phyloP scores from a whole-genome alignment of 176 grass and related monocot genomes.

The Triticum monococcum region DNA sequence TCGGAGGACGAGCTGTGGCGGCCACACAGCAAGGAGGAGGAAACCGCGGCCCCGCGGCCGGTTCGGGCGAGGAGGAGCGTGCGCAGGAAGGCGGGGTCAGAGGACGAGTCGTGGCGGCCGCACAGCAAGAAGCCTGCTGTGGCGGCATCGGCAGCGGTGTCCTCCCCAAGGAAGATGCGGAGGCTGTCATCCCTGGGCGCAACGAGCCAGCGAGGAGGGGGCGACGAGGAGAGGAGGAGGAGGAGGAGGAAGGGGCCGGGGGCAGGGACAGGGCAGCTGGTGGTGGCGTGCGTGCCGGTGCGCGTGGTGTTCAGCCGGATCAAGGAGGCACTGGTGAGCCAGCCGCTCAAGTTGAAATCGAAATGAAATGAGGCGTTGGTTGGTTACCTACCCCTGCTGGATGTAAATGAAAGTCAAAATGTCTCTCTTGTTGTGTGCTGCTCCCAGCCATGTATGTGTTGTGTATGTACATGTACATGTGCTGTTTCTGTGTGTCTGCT shows the following conservation, averaged over 20 bases:
- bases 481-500: too few species aligned
- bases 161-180: slow-evolving; percentile 78
- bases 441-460: too few species aligned
- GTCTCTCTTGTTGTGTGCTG: too few species aligned
- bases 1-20: slow-evolving; percentile 39
- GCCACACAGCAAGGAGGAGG: slow-evolving; percentile 42
- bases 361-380: background rate
- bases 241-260: slow-evolving; percentile 7
- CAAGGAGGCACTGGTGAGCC: slow-evolving; percentile 52
- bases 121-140: slow-evolving; percentile 25
- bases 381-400: background rate
- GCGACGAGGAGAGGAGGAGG: slow-evolving; percentile 41
- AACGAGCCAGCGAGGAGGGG: slow-evolving; percentile 38
- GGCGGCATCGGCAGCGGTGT: background rate
- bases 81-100: slow-evolving; percentile 11
- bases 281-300: slow-evolving; percentile 75
- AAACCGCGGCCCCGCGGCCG: background rate
- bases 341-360: background rate
- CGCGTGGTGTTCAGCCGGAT: slow-evolving; percentile 97
- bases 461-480: too few species aligned
- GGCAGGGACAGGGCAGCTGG: slow-evolving; percentile 4
- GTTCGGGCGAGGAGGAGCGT: background rate
- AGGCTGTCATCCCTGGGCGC: slow-evolving; percentile 73
- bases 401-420: too few species aligned
- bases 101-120: slow-evolving; percentile 41